These are phyloP conservation scores for Myxozyma geophila DNA, from an alignment of 805 yeast species.

Conservation along the genomic window DNA sequence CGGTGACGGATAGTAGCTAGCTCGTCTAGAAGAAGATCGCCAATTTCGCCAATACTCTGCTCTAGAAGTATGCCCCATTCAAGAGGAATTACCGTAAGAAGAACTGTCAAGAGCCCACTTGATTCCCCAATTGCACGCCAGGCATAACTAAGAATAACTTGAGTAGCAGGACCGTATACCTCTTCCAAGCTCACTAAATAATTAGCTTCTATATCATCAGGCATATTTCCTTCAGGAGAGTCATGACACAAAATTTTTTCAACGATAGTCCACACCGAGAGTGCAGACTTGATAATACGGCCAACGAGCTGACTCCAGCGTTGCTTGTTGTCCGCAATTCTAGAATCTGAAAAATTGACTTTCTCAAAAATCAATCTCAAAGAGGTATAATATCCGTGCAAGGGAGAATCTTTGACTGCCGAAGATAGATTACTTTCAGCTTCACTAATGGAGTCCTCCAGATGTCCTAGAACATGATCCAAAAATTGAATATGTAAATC, in stretches of 20 bases:
- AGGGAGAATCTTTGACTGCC: conserved; percentile 56
- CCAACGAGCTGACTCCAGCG: conserved; percentile 9
- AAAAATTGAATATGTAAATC: conserved; percentile 42
- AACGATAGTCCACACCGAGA: conserved; percentile 52
- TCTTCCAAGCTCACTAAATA: conserved; percentile 39
- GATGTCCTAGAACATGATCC: conserved; percentile 43
- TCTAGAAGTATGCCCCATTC: neutral
- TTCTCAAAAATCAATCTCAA: conserved; percentile 53
- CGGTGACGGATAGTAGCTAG: conserved; percentile 78
- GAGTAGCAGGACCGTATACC: conserved; percentile 47
- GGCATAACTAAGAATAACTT: conserved; percentile 62
- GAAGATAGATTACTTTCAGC: conserved; percentile 47
- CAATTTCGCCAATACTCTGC: conserved; percentile 46
- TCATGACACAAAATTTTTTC: conserved; percentile 63
- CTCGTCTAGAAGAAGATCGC: conserved; percentile 66
- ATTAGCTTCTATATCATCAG: conserved; percentile 45
- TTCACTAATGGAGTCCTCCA: conserved; percentile 46
- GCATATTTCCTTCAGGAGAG: conserved; percentile 70
- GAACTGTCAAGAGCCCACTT: conserved; percentile 55
- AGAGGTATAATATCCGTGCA: conserved; percentile 75
- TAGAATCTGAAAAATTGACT: conserved; percentile 28
- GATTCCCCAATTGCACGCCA: conserved; percentile 88
- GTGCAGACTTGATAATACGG: conserved; percentile 33
- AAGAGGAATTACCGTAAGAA: conserved; percentile 47
- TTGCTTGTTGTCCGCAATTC: neutral